Conservation (phyloP, 768 basidiomycete genomes). For the Suillus lakei region DNA sequence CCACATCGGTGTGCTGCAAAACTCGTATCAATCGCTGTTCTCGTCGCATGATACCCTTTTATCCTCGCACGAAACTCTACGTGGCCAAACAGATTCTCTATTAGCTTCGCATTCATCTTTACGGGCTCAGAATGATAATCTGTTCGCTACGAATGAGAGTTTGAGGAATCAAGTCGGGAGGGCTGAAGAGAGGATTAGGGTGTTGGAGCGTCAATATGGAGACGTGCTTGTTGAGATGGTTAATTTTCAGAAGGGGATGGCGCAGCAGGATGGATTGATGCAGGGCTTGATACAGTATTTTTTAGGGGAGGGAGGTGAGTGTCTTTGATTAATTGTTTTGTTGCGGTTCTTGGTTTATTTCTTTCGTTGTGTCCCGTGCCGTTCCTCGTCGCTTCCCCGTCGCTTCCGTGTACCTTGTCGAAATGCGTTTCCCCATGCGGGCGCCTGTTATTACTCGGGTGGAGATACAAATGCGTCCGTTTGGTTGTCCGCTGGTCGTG, state of each 20-base stretch:
- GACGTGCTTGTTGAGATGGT: conserved; percentile 74
- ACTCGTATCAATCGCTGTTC: conserved; percentile 30
- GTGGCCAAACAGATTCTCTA: conserved; percentile 38
- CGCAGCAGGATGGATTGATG: conserved; percentile 85
- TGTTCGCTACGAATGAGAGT: conserved; percentile 29
- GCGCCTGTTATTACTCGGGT: neutral
- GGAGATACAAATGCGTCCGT: neutral
- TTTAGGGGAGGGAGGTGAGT: conserved; percentile 68
- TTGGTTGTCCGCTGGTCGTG: neutral
- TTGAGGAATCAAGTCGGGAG: conserved; percentile 35
- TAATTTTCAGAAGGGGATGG: conserved; percentile 73
- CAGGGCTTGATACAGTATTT: conserved; percentile 83
- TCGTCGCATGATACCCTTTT: conserved; percentile 34
- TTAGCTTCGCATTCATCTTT: conserved; percentile 34
- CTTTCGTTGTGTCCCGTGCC: neutral
- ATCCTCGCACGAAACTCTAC: conserved; percentile 37
- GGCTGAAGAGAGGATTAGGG: conserved; percentile 58
- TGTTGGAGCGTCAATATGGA: conserved; percentile 67
- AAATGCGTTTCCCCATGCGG: neutral
- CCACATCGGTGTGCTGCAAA: conserved; percentile 34
- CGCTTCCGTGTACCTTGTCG: neutral
- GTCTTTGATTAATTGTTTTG: conserved; percentile 32
- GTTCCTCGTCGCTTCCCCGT: conserved; percentile 12
- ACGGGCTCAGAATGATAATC: conserved; percentile 33
- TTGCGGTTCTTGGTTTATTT: conserved; percentile 10